Evolutionary conservation across 768 basidiomycete genomes (phyloP).

Genomic region (Tulasnella sp.): DNA sequence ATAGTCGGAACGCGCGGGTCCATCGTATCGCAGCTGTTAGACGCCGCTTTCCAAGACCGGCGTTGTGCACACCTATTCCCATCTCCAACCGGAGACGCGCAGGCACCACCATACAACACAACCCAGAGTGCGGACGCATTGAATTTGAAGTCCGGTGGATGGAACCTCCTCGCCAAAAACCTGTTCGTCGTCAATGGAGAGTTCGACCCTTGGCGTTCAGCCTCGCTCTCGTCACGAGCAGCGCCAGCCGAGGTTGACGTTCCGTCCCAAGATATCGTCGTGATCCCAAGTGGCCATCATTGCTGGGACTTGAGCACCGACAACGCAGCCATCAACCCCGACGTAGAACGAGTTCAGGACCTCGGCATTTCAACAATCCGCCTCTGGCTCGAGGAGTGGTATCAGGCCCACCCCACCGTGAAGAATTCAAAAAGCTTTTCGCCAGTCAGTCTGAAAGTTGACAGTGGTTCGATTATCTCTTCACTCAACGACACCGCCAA

Average conservation of each 20-base stretch:
- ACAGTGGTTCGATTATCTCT: neutral
- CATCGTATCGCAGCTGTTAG: neutral
- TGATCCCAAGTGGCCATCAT: neutral
- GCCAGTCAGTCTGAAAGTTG: neutral
- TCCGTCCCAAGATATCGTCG: neutral
- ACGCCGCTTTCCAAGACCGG: neutral
- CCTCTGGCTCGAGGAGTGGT: conserved; percentile 10
- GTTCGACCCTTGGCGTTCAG: conserved; percentile 22
- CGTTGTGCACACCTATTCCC: conserved; percentile 9
- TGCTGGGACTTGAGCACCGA: conserved; percentile 12
- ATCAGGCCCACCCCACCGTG: neutral
- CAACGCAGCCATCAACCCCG: conserved; percentile 3
- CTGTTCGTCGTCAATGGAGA: conserved; percentile 23
- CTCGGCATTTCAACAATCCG: neutral
- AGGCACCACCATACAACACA: neutral
- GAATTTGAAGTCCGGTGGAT: conserved; percentile 13
- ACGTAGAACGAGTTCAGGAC: neutral
- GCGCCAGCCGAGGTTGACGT: neutral
- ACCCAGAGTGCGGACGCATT: neutral
- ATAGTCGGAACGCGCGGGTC: neutral
- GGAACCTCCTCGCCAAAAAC: conserved; percentile 14
- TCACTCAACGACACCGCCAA: neutral
- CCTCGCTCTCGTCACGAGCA: conserved; percentile 15
- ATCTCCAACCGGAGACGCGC: neutral
- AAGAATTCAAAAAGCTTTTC: neutral